Evolutionary conservation across 495 filamentous ascomycete species (phyloP).

Genomic region (Tuber borchii): DNA sequence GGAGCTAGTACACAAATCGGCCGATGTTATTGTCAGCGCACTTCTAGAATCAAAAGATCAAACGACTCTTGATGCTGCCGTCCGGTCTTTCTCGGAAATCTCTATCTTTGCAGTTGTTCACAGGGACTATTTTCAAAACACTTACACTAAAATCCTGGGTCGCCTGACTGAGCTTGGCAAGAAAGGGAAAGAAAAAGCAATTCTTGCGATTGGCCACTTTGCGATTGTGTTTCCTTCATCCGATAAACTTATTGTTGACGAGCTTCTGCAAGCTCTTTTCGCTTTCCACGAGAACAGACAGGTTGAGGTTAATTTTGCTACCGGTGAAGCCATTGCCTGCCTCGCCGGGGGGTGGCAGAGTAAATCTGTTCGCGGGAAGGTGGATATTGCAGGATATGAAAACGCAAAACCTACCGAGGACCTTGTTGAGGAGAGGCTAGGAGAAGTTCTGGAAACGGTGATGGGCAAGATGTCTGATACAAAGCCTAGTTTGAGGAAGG

Average conservation of each 20-base stretch:
- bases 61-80: slow-evolving; percentile 54
- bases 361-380: slow-evolving; percentile 52
- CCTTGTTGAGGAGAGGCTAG: slow-evolving; percentile 13
- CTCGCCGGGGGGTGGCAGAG: slow-evolving; percentile 74
- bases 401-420: not conserved
- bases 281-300: slow-evolving; percentile 72
- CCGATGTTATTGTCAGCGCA: slow-evolving; percentile 47
- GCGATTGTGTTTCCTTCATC: slow-evolving; percentile 49
- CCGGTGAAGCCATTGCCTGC: slow-evolving; percentile 76
- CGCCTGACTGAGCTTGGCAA: slow-evolving; percentile 61
- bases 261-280: slow-evolving; percentile 60
- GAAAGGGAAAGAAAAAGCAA: slow-evolving; percentile 72
- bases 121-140: slow-evolving; percentile 40
- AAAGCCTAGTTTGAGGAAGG: slow-evolving; percentile 34
- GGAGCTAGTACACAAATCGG: slow-evolving; percentile 43
- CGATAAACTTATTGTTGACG: slow-evolving; percentile 37
- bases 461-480: slow-evolving; percentile 28
- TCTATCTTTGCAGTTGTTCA: slow-evolving; percentile 60
- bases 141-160: slow-evolving; percentile 47
- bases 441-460: slow-evolving; percentile 23
- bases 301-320: slow-evolving; percentile 76
- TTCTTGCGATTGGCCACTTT: slow-evolving; percentile 64
- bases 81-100: slow-evolving; percentile 65
- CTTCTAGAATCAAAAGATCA: slow-evolving; percentile 51
- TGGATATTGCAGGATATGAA: slow-evolving; percentile 54